A percentile compares a stretch with the other conserved stretches of the same genome.
Evolutionary conservation across 345 rosid species (phyloP).

Genomic region (Rhizophora apiculata): DNA sequence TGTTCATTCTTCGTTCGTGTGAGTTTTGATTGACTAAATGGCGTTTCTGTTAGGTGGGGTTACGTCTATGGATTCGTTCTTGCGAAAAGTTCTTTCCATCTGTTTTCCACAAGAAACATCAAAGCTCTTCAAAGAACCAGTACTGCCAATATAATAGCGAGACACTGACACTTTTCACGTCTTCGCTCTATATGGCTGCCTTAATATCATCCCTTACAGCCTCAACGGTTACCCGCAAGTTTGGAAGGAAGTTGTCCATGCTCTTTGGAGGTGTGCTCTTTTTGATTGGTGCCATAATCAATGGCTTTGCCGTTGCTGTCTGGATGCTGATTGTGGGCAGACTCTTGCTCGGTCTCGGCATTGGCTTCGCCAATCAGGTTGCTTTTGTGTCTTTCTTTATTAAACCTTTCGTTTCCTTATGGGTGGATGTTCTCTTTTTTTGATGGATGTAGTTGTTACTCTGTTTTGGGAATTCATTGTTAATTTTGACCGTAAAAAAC

Average conservation of each 20-base stretch:
- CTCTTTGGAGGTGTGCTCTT: conserved; percentile 83
- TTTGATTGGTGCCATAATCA: conserved; percentile 75
- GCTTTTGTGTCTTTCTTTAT: neutral
- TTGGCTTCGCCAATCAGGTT: conserved; percentile 99
- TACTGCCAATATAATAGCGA: conserved; percentile 77
- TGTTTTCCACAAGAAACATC: conserved; percentile 53
- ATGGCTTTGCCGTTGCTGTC: conserved; percentile 61
- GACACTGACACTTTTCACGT: conserved; percentile 78
- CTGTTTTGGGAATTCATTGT: neutral
- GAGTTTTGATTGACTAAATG: neutral
- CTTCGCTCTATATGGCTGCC: conserved; percentile 90
- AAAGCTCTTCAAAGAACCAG: conserved; percentile 45
- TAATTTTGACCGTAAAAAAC: neutral
- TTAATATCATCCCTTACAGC: conserved; percentile 75
- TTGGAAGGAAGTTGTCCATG: conserved; percentile 83
- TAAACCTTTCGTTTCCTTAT: neutral
- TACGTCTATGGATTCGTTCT: conserved; percentile 72
- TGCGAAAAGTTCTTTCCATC: conserved; percentile 65
- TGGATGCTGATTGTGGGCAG: conserved; percentile 93
- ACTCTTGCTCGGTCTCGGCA: conserved; percentile 87
- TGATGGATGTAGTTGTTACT: neutral
- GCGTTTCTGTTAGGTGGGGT: conserved; percentile 65
- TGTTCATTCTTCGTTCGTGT: neutral
- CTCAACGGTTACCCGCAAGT: conserved; percentile 61
- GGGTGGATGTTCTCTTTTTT: neutral